phyloP scores from a whole-genome alignment of 805 yeast species.

The fission yeast (Schizosaccharomyces pombe) region ASM294v3 CU329670.1:5147501-5148000 shows the following conservation, averaged over 20 bases:
- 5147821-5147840: slow-evolving; percentile 3
- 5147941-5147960: slow-evolving; percentile 5
- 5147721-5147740: slow-evolving; percentile 5
- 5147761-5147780: slow-evolving; percentile 6
- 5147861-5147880: slow-evolving; percentile 6
- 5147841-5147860: slow-evolving; percentile 4
- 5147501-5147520: slow-evolving; percentile 5
- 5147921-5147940: slow-evolving; percentile 3
- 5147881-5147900: slow-evolving; percentile 5
- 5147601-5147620: slow-evolving; percentile 2
- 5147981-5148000: background rate
- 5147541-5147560: slow-evolving; percentile 4
- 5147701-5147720: background rate
- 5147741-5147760: slow-evolving; percentile 7
- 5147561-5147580: slow-evolving; percentile 7
- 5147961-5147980: slow-evolving; percentile 4
- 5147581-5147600: slow-evolving; percentile 6
- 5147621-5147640: background rate
- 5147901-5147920: slow-evolving; percentile 3
- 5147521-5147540: slow-evolving; percentile 5
- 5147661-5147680: background rate
- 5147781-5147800: slow-evolving; percentile 5
- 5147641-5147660: slow-evolving; percentile 7
- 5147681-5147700: background rate
- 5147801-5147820: slow-evolving; percentile 4